Evolutionary conservation across 805 yeast species (phyloP).

Genomic region (Candida sanyiensis): DNA sequence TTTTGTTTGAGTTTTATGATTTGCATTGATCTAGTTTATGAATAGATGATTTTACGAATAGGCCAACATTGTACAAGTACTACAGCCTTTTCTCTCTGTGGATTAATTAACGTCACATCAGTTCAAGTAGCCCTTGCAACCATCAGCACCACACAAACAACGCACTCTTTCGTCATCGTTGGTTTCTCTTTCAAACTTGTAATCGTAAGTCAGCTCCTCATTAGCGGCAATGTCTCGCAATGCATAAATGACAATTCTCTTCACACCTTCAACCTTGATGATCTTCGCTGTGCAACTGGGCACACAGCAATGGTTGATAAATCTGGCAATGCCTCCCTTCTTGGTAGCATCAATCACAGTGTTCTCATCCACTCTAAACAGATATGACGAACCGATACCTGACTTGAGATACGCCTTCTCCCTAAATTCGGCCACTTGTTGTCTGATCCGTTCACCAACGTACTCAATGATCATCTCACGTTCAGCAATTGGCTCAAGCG

Average conservation of each 20-base stretch:
- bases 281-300: conserved; percentile 98
- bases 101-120: conserved; percentile 32
- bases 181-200: conserved; percentile 87
- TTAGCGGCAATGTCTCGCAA: conserved; percentile 79
- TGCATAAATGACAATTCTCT: conserved; percentile 93
- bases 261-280: conserved; percentile 88
- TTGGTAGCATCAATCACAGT: conserved; percentile 97
- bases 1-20: conserved; percentile 13
- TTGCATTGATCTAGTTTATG: not conserved
- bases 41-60: no score
- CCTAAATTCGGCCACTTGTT: conserved; percentile 88
- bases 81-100: no score
- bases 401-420: conserved; percentile 80
- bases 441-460: conserved; percentile 91
- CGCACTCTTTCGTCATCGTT: conserved; percentile 83
- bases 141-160: conserved; percentile 93
- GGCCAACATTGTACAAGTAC: not conserved
- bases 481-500: conserved; percentile 91
- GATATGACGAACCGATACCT: conserved; percentile 92
- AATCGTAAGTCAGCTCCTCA: conserved; percentile 93
- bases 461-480: conserved; percentile 97
- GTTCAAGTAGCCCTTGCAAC: conserved; percentile 88
- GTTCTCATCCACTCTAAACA: conserved; percentile 88
- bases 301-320: conserved; percentile 94
- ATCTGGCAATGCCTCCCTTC: conserved; percentile 94